These are phyloP conservation scores for Knoxia roxburghii DNA, from an alignment of 257 asterid species.

Conservation along the genomic window DNA sequence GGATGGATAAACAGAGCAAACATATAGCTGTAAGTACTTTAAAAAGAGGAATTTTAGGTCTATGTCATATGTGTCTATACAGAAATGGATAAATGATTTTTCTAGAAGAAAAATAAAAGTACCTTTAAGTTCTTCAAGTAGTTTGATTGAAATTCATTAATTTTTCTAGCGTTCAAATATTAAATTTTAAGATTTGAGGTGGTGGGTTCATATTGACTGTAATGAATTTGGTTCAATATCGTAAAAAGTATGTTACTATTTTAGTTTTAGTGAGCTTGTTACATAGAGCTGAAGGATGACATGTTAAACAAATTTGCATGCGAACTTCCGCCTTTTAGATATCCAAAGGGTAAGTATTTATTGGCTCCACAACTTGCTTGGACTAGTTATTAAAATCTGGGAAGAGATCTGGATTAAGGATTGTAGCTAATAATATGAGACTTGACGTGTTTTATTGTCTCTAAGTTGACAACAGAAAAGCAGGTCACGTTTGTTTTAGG, in stretches of 20 bases:
- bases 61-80: background rate
- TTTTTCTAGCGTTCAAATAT: background rate
- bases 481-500: background rate
- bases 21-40: slow-evolving; percentile 76
- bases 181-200: background rate
- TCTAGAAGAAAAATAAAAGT: background rate
- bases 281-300: background rate
- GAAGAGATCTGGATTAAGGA: background rate
- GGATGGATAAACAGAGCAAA: slow-evolving; percentile 99
- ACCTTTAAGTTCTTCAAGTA: background rate
- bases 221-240: background rate
- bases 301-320: background rate
- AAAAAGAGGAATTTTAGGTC: background rate
- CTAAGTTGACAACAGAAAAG: background rate
- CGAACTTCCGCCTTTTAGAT: no score
- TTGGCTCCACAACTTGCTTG: background rate
- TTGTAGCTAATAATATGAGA: background rate
- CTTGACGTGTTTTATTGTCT: background rate
- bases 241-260: background rate
- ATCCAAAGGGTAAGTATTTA: background rate
- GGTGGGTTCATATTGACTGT: background rate
- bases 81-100: background rate
- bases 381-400: background rate
- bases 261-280: background rate
- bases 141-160: background rate